Evolutionary conservation across 106 monocot genomes (phyloP).

Genomic region (Dioscorea alata): DNA sequence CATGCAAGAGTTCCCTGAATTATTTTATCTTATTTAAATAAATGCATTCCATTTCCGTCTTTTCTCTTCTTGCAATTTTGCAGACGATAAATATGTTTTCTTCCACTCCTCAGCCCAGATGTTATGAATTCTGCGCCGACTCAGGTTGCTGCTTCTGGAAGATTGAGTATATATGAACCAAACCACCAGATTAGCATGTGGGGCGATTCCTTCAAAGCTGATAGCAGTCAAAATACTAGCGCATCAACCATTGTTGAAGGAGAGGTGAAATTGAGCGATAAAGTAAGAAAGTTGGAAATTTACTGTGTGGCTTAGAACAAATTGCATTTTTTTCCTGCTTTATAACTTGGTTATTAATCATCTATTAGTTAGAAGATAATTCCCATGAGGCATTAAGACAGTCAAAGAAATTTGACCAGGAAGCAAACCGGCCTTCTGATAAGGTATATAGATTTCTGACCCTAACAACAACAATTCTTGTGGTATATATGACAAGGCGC

Average conservation of each 20-base stretch:
- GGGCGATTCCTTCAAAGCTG: conserved; percentile 47
- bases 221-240: conserved; percentile 45
- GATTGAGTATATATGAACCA: conserved; percentile 55
- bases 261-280: conserved; percentile 39
- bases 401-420: conserved; percentile 41
- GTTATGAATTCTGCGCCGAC: conserved; percentile 12
- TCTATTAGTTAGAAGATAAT: conserved; percentile 45
- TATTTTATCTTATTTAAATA: too few species aligned
- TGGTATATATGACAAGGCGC: too few species aligned
- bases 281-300: conserved; percentile 21
- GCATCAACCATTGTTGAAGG: conserved; percentile 41
- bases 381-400: conserved; percentile 30
- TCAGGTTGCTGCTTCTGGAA: conserved; percentile 47
- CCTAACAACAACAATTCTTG: too few species aligned
- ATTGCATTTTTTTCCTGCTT: neutral
- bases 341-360: neutral
- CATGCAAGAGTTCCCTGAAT: too few species aligned
- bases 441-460: conserved; percentile 33
- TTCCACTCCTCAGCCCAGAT: too few species aligned
- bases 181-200: conserved; percentile 59
- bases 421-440: conserved; percentile 55
- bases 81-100: too few species aligned
- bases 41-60: too few species aligned
- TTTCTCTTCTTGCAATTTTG: too few species aligned
- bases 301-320: neutral